Percentiles rank a stretch among this genome's conserved stretches.
These are phyloP conservation scores for Magnolia kwangsiensis DNA, from an alignment of 164 flowering plant genomes.

Conservation along the genomic window DNA sequence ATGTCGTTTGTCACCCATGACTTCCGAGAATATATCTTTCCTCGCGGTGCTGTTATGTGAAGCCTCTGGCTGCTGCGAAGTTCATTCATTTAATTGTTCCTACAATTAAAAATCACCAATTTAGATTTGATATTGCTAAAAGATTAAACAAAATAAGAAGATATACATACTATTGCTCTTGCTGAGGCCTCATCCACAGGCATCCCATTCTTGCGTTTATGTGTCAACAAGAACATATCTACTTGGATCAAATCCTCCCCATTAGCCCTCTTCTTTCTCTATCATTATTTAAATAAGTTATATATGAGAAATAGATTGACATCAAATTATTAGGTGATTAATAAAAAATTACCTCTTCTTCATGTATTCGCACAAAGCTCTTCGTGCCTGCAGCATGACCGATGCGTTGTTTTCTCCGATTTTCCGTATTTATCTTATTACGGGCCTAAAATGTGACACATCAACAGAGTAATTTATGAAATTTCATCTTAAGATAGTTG, in stretches of 20 bases:
- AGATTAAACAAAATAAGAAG: not conserved
- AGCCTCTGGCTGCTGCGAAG: not conserved
- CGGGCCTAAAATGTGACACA: too few species aligned
- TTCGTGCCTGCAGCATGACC: too few species aligned
- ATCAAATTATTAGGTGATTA: not conserved
- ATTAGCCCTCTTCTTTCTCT: slow-evolving; percentile 2
- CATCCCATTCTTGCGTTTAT: too few species aligned
- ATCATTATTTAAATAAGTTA: not conserved
- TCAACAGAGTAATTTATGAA: too few species aligned
- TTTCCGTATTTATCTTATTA: not conserved
- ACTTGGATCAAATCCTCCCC: too few species aligned
- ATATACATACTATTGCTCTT: slow-evolving; percentile 20
- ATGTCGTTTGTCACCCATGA: slow-evolving; percentile 15
- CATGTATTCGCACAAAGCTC: too few species aligned
- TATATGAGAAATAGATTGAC: not conserved
- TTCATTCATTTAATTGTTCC: slow-evolving; percentile 12
- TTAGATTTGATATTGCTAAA: not conserved
- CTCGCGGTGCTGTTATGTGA: not conserved
- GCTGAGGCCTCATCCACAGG: slow-evolving; percentile 20
- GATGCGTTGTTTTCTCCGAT: too few species aligned
- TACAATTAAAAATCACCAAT: not conserved
- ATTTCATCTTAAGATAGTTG: not conserved
- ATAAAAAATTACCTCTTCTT: not conserved
- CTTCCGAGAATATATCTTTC: not conserved
- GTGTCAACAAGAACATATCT: too few species aligned